Base-by-base conservation (phyloP, 2,329 filamentous ascomycete species). In the Penicillium freii region DNA sequence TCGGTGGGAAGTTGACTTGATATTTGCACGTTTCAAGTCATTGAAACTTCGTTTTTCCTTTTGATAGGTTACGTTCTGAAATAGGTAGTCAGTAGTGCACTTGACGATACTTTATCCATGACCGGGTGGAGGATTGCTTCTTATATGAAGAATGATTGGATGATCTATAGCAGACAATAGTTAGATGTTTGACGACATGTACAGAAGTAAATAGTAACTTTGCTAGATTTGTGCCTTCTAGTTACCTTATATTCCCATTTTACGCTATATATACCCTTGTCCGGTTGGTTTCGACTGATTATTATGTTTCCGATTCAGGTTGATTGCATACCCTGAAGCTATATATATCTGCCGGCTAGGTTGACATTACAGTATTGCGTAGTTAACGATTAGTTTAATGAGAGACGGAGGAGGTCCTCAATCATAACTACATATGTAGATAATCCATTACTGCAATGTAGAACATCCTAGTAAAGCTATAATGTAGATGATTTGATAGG, bases 121-220 rank as follows among this genome's bases (percentile, higher is more conserved):
- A 21, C 11, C 8, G n/a, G 9, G 21, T 27, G 40, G 40, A 15
- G 19, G 39, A 36, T 36, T 36, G 31, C 11, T 45, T 34, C 21
- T 34, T 45, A 13, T 36, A 27, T 34, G 40, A 29, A 36, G 31
- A 23, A 23, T n/a, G 11, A 34, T 45, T 29, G 36, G 50, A 52
- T 27, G 31, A 21, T 25, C 19, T 46, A 46, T 29, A 46, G 7
- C 29, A 27, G 10, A 11, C 50, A 17, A n/a, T 19, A 3, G 21
- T 21, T 21, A 21, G 1, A n/a, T 33, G 39, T 51, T 33, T 25
- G 29, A 34, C 49, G 27, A 44, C 29, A 19, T 25, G 10, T 33
- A 44, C 15, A 19, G 15, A 13, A 36, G 17, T 38, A 19, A 19
- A 34, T 25, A 10, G 21, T 9, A 5, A 19, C 1, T 10, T 39